Evolutionary conservation across 352 stramenopile species (phyloP), one percentile per base, ranked within the genome.

Genomic region (Pythium rhizo-oryzae): DNA sequence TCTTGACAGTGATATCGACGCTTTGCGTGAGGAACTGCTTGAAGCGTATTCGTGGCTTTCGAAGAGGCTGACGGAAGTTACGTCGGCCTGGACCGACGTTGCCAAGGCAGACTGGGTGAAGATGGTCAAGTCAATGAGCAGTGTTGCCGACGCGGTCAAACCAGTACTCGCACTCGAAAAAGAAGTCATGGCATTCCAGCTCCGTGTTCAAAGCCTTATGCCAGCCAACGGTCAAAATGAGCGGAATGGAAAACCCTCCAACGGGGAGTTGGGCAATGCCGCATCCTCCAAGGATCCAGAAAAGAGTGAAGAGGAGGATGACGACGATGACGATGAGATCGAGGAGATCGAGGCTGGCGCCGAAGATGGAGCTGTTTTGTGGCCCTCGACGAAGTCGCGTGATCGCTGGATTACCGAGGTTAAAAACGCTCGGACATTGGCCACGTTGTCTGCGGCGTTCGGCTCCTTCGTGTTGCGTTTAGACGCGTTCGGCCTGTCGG

Each of bases 291-390:
- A 72, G 19, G 77, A 91, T 23, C 65, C 89, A 11, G 79, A 90
- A n/a, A 89, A 85, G 59, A 85, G 74, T 49, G 83, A 92, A 18
- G 79, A 90, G 19, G 84, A 94, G 47, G 80, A 91, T 2, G 84
- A 78, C 16, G 72, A 80, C n/a, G 75, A 94, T 21, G 86, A 94
- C 1, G 88, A 94, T 19, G 88, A 96, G 39, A 78, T 93, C 16
- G 75, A 90, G 11, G 63, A 78, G 6, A 71, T 85, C 18, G 87
- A 93, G 30, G 64, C 65, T 21, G 57, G 81, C 19, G 75, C 70
- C 0, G 85, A 96, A n/a, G 83, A 91, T 39, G 81, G 77, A 0
- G 70, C 79, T 5, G 75, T 79, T 28, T 57, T 96, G 21, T 96
- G 88, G 88, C 88, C 88, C 21, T 91, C 82, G 0, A 82, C 77